phyloP scores from a whole-genome alignment of 306 rosid genomes.

The Carpinus viminea region DNA sequence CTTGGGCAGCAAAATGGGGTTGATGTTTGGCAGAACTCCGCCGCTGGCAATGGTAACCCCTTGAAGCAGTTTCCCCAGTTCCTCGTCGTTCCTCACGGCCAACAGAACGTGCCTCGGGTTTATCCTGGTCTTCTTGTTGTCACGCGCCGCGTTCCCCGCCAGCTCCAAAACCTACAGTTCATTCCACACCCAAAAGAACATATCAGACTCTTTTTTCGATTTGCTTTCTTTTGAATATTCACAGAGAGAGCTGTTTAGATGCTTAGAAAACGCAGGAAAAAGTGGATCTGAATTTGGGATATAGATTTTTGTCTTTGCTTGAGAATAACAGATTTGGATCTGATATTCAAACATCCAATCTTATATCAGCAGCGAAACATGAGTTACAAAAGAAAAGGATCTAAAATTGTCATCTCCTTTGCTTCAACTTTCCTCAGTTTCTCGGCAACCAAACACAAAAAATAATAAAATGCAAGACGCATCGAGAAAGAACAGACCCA shows the following conservation, averaged over 20 bases:
- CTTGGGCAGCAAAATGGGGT: constrained; percentile 69
- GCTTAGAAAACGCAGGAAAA: not conserved
- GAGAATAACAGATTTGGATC: not conserved
- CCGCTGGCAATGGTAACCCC: constrained; percentile 87
- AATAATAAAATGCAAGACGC: not conserved
- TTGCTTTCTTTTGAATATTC: not conserved
- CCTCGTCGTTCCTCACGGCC: constrained; percentile 88
- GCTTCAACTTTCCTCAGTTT: not conserved
- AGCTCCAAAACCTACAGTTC: constrained; percentile 64
- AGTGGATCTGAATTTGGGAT: not conserved
- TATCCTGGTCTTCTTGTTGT: constrained; percentile 81
- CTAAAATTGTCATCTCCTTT: too few relatives aligned
- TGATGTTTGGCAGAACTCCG: constrained; percentile 74
- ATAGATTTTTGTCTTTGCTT: not conserved
- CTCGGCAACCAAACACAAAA: not conserved
- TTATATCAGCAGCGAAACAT: too few relatives aligned
- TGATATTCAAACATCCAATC: too few relatives aligned
- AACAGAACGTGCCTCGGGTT: constrained; percentile 72
- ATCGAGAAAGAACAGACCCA: not conserved
- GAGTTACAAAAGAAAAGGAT: too few relatives aligned
- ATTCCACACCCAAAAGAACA: not conserved
- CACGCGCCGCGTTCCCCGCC: constrained; percentile 88
- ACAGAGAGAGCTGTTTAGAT: not conserved
- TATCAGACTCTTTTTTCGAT: not conserved
- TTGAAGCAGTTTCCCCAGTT: constrained; percentile 61